phyloP scores from a whole-genome alignment of 768 basidiomycete genomes.

The Lactarius psammicola region DNA sequence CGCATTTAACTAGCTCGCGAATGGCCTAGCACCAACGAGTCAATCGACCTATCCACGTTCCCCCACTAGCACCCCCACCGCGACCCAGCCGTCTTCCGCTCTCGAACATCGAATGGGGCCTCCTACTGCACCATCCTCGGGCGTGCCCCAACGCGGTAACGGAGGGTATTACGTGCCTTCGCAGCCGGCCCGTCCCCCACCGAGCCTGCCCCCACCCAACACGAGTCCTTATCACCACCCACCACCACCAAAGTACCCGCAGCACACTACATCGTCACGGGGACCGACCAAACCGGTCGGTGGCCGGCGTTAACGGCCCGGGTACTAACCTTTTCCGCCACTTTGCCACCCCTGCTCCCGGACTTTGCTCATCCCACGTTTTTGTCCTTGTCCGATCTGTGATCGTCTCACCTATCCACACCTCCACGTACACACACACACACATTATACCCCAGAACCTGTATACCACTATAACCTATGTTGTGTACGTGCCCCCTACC shows the following conservation, averaged over 20 bases:
- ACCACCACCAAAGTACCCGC: not conserved
- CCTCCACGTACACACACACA: no score
- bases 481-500: not conserved
- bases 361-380: not conserved
- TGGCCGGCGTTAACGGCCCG: constrained; percentile 4
- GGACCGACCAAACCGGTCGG: not conserved
- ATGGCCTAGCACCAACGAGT: not conserved
- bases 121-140: constrained; percentile 19
- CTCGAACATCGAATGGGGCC: constrained; percentile 8
- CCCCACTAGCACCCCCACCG: not conserved
- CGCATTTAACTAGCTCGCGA: not conserved
- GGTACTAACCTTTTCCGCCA: constrained; percentile 5
- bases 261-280: not conserved
- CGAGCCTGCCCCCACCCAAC: not conserved
- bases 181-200: not conserved
- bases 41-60: constrained; percentile 1
- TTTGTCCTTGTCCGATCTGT: not conserved
- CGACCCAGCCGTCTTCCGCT: not conserved
- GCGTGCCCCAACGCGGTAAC: constrained; percentile 3
- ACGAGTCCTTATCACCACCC: not conserved
- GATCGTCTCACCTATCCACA: not conserved
- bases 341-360: not conserved
- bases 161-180: constrained; percentile 8
- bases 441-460: not conserved
- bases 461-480: not conserved